phyloP scores from a whole-genome alignment of 345 rosid species.

The Aurinia saxatilis region DNA sequence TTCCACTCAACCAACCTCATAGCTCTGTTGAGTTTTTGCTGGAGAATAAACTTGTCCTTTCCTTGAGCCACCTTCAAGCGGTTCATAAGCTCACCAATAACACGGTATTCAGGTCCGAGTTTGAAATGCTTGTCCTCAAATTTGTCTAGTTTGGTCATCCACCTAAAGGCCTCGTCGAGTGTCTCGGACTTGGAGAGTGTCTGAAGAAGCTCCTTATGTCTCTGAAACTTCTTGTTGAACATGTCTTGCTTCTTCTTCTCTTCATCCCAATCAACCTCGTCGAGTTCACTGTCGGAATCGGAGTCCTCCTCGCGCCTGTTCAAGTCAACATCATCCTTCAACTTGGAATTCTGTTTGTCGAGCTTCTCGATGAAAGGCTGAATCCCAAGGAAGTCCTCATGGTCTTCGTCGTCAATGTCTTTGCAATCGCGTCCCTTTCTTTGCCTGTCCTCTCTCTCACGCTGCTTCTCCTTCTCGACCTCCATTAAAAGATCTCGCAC shows the following conservation, averaged over 20 bases:
- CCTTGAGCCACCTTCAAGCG: constrained; percentile 77
- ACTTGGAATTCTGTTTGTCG: constrained; percentile 50
- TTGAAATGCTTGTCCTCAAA: constrained; percentile 78
- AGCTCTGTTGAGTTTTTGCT: constrained; percentile 80
- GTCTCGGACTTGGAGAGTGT: constrained; percentile 43
- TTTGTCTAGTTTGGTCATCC: constrained; percentile 73
- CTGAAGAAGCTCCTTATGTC: constrained; percentile 62
- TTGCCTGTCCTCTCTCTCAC: constrained; percentile 61
- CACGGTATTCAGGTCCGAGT: constrained; percentile 70
- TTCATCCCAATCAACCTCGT: constrained; percentile 48
- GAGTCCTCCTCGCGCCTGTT: constrained; percentile 48
- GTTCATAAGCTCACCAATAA: constrained; percentile 87
- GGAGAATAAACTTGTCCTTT: constrained; percentile 79
- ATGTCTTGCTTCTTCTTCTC: constrained; percentile 25
- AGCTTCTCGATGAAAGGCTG: constrained; percentile 69
- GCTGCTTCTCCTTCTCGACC: constrained; percentile 62
- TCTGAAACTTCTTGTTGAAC: constrained; percentile 49
- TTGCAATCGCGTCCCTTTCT: constrained; percentile 60
- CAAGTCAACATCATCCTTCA: constrained; percentile 36
- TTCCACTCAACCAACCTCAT: constrained; percentile 81
- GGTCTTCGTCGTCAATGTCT: constrained; percentile 77
- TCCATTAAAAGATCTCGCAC: constrained; percentile 49
- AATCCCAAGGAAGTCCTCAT: constrained; percentile 80
- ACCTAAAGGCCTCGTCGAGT: constrained; percentile 63
- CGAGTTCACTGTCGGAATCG: constrained; percentile 68